Percentiles rank a stretch among this genome's conserved stretches.
phyloP scores from a whole-genome alignment of 2,329 filamentous ascomycete species.

The Cadophora sp. region DNA sequence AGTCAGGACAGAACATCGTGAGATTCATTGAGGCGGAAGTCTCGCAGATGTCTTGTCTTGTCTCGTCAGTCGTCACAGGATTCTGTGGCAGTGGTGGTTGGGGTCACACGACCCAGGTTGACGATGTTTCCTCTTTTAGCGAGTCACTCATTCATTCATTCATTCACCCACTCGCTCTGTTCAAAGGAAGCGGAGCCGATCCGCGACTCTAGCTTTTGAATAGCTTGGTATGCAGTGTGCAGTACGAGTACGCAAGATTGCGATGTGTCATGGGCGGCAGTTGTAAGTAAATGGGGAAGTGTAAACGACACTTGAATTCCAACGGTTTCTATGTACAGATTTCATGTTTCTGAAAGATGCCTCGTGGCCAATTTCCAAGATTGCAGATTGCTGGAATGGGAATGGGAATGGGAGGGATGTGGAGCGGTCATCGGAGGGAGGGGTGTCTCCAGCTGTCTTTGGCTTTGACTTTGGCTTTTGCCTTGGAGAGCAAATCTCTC shows the following conservation, averaged over 20 bases:
- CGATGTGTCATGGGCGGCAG: slow-evolving; percentile 33
- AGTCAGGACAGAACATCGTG: slow-evolving; percentile 6
- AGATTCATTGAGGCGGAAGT: background rate
- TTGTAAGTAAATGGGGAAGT: background rate
- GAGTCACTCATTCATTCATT: background rate
- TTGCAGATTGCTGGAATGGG: slow-evolving; percentile 22
- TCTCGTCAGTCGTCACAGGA: slow-evolving; percentile 4
- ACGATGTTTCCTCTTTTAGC: slow-evolving; percentile 13
- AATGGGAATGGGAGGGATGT: too few species aligned
- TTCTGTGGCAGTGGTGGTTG: background rate
- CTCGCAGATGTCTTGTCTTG: background rate
- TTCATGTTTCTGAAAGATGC: background rate
- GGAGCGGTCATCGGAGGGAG: slow-evolving; percentile 8
- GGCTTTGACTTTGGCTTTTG: background rate
- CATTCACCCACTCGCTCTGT: background rate
- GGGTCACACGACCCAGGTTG: slow-evolving; percentile 30
- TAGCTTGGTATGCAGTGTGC: background rate
- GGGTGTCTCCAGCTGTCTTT: background rate
- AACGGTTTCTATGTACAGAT: slow-evolving; percentile 29
- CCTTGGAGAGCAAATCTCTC: too few species aligned
- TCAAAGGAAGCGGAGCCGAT: slow-evolving; percentile 10
- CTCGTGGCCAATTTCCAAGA: slow-evolving; percentile 29
- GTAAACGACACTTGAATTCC: slow-evolving; percentile 20
- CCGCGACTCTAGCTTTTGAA: background rate
- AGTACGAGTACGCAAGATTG: slow-evolving; percentile 22